Evolutionary conservation across 1,284 basidiomycete genomes (phyloP), one percentile per base, ranked within the genome.

Genomic region (Marasmius sp.): DNA sequence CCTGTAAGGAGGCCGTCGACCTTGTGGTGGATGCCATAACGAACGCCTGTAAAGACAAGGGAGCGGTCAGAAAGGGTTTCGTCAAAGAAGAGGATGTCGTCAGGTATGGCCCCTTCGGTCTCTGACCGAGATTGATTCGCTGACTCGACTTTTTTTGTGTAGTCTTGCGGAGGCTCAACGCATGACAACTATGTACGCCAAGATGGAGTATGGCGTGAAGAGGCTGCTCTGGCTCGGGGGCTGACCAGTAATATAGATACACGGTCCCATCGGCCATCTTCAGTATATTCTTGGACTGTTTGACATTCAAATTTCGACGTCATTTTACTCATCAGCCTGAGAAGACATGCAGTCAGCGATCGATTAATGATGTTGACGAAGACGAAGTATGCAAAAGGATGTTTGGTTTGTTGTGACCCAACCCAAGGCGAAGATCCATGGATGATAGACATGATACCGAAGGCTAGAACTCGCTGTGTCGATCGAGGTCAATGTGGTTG

Each of bases 151-250:
- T 27, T 56, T 60, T 64, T 45, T 50, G 53, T 55, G 57, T 61
- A 94, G 93, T 68, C 73, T 95, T 67, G 81, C 81, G 4, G 93
- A 97, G 66, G 94, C 94, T 1, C 87, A 91, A 73, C 83, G 84
- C 63, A 86, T 88, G 77, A 95, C 93, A 2, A 92, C 86, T 61
- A 79, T 95, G 65, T 90, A 93, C 71, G 86, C 93, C 9, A 93
- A 94, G 77, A 91, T 95, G 85, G 94, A 96, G 72, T 94, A 95
- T 72, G 91, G 92, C 0, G 81, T 95, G 63, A 96, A 95, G 81
- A 81, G 93, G 65, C 78, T 95, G 70, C 75, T 95, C 64, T 96
- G 94, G 94, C 75, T 95, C 55, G 91, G 91, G 57, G 84, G 88
- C 66, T 89, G 70, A 62, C n/a, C n/a, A 16, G 27, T 36, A 4